Evolutionary conservation across 805 yeast genomes (phyloP).

Genomic region (Naumovozyma castellii): DNA sequence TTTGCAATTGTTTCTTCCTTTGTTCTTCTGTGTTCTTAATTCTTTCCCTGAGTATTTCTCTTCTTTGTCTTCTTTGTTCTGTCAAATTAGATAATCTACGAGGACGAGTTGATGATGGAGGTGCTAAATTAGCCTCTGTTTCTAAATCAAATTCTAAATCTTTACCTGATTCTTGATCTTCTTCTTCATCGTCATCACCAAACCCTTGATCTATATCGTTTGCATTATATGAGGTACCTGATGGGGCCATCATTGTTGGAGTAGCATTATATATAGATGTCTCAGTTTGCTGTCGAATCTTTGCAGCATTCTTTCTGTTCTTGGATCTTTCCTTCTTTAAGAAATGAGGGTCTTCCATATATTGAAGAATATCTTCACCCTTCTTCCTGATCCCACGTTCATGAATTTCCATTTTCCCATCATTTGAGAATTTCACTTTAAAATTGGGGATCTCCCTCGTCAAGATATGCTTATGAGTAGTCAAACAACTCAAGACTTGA

Average conservation of each 20-base stretch:
- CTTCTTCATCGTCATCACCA: conserved; percentile 14
- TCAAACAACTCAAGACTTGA: conserved; percentile 25
- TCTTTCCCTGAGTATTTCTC: conserved; percentile 30
- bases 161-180: conserved; percentile 7
- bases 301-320: conserved; percentile 22
- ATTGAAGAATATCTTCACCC: conserved; percentile 25
- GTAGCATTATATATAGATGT: conserved; percentile 14
- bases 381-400: conserved; percentile 31
- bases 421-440: conserved; percentile 26
- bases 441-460: conserved; percentile 24
- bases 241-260: conserved; percentile 3
- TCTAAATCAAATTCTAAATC: conserved; percentile 2
- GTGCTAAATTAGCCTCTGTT: conserved; percentile 2
- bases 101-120: conserved; percentile 2
- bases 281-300: conserved; percentile 22
- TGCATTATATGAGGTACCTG: conserved; percentile 18
- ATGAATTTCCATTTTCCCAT: conserved; percentile 32
- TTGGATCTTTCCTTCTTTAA: conserved; percentile 26
- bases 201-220: conserved; percentile 30
- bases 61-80: conserved; percentile 31
- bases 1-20: conserved; percentile 12
- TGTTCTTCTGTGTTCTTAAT: conserved; percentile 27
- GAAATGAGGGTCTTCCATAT: conserved; percentile 23
- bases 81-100: conserved; percentile 24
- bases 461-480: conserved; percentile 28